A percentile compares a stretch with the other conserved stretches of the same genome.
Conservation (phyloP, 1,139 yeast species). For the Geotrichum australiense region DNA sequence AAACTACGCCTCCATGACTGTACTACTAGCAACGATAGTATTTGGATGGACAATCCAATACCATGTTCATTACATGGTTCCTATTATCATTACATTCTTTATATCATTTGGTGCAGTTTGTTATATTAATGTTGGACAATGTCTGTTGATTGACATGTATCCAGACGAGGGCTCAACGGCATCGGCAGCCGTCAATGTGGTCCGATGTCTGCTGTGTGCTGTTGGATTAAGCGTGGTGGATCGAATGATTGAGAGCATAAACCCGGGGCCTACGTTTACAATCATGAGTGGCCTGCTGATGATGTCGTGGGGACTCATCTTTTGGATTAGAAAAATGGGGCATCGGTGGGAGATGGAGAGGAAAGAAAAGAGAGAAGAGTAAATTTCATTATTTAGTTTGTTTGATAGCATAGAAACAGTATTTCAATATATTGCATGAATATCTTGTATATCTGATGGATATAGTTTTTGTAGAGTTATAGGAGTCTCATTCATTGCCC, state of each 20-base stretch:
- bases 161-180: conserved; percentile 58
- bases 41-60: conserved; percentile 68
- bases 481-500: too few species aligned
- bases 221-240: conserved; percentile 56
- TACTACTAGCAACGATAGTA: conserved; percentile 37
- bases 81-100: conserved; percentile 43
- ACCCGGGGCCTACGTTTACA: conserved; percentile 59
- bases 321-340: conserved; percentile 12
- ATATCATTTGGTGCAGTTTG: conserved; percentile 46
- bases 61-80: conserved; percentile 45
- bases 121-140: conserved; percentile 45
- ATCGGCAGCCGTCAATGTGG: conserved; percentile 51
- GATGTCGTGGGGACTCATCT: conserved; percentile 10
- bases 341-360: conserved; percentile 14
- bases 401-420: too few species aligned
- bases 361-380: too few species aligned
- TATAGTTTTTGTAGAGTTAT: too few species aligned
- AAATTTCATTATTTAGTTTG: too few species aligned
- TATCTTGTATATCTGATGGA: too few species aligned
- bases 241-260: conserved; percentile 46
- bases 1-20: conserved; percentile 33
- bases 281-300: conserved; percentile 41
- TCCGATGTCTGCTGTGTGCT: conserved; percentile 56
- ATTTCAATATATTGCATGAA: too few species aligned
- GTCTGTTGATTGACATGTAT: conserved; percentile 54